A percentile compares a stretch with the other conserved stretches of the same genome.
Evolutionary conservation across 371 early-diverging fungal genomes (phyloP).

Genomic region (Syncephalastrum monosporum): DNA sequence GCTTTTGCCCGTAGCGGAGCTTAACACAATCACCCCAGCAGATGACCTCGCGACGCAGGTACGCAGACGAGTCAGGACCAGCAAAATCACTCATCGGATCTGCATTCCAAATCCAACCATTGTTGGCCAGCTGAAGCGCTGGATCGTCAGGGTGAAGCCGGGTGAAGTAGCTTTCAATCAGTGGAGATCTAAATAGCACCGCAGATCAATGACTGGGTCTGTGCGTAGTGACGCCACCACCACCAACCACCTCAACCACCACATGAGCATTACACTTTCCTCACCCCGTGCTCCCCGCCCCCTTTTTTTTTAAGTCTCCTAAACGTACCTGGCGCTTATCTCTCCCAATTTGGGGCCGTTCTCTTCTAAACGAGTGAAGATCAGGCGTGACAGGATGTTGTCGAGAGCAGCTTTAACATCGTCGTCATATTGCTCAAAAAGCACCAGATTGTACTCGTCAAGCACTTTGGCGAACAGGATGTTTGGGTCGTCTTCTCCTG

Average conservation of each 20-base stretch:
- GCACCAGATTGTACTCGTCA: conserved; percentile 82
- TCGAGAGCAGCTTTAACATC: conserved; percentile 71
- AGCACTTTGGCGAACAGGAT: conserved; percentile 50
- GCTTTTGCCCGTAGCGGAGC: conserved; percentile 84
- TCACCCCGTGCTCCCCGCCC: neutral
- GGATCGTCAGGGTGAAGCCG: conserved; percentile 61
- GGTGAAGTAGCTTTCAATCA: conserved; percentile 93
- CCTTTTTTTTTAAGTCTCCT: neutral
- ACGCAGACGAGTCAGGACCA: conserved; percentile 79
- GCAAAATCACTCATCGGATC: conserved; percentile 94
- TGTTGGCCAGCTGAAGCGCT: conserved; percentile 80
- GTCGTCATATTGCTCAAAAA: conserved; percentile 82
- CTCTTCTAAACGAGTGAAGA: conserved; percentile 82
- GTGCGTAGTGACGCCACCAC: neutral
- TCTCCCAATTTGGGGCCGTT: conserved; percentile 62
- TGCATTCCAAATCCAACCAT: conserved; percentile 99
- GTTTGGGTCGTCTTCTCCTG: conserved; percentile 15
- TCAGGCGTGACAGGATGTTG: conserved; percentile 77
- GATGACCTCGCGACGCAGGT: conserved; percentile 91
- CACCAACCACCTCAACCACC: conserved; percentile 3
- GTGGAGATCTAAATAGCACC: conserved; percentile 55
- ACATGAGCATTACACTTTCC: neutral
- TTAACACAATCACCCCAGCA: conserved; percentile 99
- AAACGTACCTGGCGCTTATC: conserved; percentile 49
- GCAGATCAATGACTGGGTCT: neutral